phyloP scores from a whole-genome alignment of 352 stramenopile genomes.

The Chrysophaeum taylorii region DNA sequence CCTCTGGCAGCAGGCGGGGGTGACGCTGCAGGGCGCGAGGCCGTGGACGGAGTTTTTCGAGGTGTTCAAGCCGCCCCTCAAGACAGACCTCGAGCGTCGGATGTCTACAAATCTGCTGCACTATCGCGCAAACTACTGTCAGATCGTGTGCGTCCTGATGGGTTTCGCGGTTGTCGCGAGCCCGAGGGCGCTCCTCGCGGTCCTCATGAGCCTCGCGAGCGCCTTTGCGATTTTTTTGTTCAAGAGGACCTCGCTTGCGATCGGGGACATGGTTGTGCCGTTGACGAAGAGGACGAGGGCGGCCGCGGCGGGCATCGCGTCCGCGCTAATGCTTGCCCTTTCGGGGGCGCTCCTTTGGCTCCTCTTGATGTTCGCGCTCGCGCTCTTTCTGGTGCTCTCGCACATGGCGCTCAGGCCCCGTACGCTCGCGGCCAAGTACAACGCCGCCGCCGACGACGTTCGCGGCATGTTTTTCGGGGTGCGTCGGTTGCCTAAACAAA shows the following conservation, averaged over 20 bases:
- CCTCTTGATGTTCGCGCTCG: not conserved
- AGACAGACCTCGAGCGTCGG: constrained; percentile 3
- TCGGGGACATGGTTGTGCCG: not conserved
- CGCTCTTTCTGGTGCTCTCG: not conserved
- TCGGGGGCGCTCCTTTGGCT: not conserved
- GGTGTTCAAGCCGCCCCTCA: constrained; percentile 4
- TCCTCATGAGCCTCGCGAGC: not conserved
- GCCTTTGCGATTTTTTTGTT: not conserved
- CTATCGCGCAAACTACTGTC: constrained; percentile 6
- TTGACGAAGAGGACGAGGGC: not conserved
- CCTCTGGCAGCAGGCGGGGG: no score
- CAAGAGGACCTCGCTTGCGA: not conserved
- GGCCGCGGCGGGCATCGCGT: not conserved
- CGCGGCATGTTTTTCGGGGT: not conserved
- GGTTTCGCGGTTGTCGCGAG: not conserved
- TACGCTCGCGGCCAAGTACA: not conserved
- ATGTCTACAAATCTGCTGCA: constrained; percentile 14
- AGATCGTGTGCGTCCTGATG: not conserved
- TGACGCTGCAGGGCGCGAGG: no score
- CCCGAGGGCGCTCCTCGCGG: not conserved
- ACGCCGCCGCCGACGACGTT: not conserved
- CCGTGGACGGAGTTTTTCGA: constrained; percentile 13
- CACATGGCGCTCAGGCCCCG: constrained; percentile 13
- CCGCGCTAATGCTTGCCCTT: not conserved
- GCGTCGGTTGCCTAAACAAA: no score